Evolutionary conservation across 768 basidiomycete species (phyloP), one percentile per base, ranked within the genome.

Genomic region (Boletus reticuloceps): DNA sequence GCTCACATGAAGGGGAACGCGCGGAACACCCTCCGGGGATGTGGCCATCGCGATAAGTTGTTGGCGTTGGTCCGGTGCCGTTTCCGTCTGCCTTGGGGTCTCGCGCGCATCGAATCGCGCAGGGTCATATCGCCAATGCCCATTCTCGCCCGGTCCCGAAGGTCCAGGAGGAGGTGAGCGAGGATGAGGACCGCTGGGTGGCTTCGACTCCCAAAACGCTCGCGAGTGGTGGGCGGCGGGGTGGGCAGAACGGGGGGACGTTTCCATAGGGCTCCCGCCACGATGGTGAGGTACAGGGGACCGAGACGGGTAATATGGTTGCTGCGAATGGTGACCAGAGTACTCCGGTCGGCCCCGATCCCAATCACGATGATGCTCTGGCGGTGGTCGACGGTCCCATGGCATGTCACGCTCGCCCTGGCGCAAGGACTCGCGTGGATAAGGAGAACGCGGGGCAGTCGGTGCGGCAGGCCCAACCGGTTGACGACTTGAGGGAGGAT

Each of bases 161-260:
- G 70, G 70, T 41, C 71, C 72, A 5, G 72, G 62, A 10, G 73
- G 72, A 50, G 72, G 70, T 2, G 74, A 66, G 13, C 67, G 71
- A 27, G 65, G 61, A 4, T 61, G 69, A 41, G 65, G 69, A 29
- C 69, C 67, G 12, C 65, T 54, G 1, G 75, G 67, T 4, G 80
- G 82, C 64, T 84, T 85, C 32, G 79, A 70, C 16, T 88, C 88
- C 86, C 86, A 88, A 62, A 83, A 82, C 8, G 78, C 65, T 16
- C 75, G 66, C 0, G 71, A 19, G 22, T 67, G 65, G 4, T 61
- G 69, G 5, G 73, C 63, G 32, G 51, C 17, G 17, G 80, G 81
- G 45, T 79, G 80, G 5, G 73, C 69, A 1, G 78, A 77, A 20
- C 85, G 79, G 4, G 88, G 86, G 1, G 88, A 88, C 1, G 80